Conservation (phyloP, 305 asterid species). For the Solanum chacoense region DNA sequence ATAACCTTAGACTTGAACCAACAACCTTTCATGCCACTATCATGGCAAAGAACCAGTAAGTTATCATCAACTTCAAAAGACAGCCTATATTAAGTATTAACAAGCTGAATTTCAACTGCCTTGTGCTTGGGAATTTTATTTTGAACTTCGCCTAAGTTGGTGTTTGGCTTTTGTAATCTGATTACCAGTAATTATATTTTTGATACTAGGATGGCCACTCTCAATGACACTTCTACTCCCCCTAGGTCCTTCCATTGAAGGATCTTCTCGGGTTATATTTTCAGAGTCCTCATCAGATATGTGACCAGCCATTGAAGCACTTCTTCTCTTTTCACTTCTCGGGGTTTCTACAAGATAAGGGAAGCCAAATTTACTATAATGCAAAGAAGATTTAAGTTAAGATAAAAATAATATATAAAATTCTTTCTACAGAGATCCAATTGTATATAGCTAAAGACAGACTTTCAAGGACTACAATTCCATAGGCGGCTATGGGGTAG, state of each 20-base stretch:
- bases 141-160: background rate
- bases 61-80: background rate
- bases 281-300: background rate
- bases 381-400: background rate
- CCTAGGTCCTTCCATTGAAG: background rate
- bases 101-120: background rate
- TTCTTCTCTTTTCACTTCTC: background rate
- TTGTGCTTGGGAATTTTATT: background rate
- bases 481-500: too few relatives aligned
- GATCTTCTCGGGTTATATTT: background rate
- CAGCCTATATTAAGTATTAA: background rate
- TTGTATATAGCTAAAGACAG: background rate
- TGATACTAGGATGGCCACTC: background rate
- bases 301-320: background rate
- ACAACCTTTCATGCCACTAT: background rate
- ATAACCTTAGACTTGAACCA: background rate
- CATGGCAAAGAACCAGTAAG: background rate
- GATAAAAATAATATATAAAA: background rate
- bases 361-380: background rate
- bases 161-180: background rate
- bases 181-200: background rate
- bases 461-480: background rate
- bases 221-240: background rate
- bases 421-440: background rate
- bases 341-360: background rate